These are phyloP conservation scores for Paramecium primaurelia DNA, from an alignment of 73 alveolate genomes.

Conservation along the genomic window DNA sequence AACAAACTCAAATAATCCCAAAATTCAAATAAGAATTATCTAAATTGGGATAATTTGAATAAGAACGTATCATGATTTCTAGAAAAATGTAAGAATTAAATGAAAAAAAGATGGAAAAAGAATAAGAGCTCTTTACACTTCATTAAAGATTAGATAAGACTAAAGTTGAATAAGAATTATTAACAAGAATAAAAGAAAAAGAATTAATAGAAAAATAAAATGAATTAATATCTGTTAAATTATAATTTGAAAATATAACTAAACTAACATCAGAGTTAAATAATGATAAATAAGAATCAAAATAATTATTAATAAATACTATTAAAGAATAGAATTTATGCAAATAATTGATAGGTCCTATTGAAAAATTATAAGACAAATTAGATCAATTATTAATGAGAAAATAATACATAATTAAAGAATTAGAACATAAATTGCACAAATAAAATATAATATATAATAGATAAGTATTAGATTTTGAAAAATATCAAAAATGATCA, in stretches of 20 bases:
- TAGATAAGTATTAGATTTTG: neutral
- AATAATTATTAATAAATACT: neutral
- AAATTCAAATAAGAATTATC: neutral
- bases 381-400: neutral
- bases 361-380: neutral
- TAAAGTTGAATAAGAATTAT: neutral
- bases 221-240: neutral
- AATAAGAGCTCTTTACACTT: neutral
- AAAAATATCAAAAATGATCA: neutral
- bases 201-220: neutral
- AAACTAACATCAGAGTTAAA: neutral
- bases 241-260: neutral
- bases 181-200: neutral
- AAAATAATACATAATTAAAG: neutral
- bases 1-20: neutral
- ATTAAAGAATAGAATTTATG: neutral
- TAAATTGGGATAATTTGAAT: neutral
- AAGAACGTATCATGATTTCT: neutral
- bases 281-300: neutral
- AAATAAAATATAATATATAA: neutral
- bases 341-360: neutral
- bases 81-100: neutral
- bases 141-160: neutral
- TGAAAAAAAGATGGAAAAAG: neutral
- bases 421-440: neutral